phyloP scores from a whole-genome alignment of 2,329 filamentous ascomycete genomes.

The Colletotrichum viniferum region DNA sequence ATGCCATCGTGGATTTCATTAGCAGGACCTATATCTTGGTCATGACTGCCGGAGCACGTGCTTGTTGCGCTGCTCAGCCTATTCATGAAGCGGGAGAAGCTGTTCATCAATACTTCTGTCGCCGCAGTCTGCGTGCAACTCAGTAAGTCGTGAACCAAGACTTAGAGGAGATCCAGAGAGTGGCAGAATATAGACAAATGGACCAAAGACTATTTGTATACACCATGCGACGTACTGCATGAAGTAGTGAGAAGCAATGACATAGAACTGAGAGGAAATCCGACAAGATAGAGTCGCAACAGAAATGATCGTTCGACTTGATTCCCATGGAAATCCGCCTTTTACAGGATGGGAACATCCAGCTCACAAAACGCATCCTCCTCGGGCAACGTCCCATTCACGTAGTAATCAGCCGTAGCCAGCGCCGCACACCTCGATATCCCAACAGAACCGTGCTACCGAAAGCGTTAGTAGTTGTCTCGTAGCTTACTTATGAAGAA shows the following conservation, averaged over 20 bases:
- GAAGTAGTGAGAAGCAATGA: accelerated
- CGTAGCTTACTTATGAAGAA: not conserved
- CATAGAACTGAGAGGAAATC: not conserved
- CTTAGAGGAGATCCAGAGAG: not conserved
- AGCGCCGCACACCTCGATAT: constrained; percentile 18
- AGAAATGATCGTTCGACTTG: not conserved
- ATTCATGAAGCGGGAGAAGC: constrained; percentile 37
- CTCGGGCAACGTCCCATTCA: constrained; percentile 20
- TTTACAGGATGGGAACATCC: constrained; percentile 4
- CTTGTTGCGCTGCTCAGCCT: constrained; percentile 31
- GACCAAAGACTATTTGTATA: accelerated
- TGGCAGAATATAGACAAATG: not conserved
- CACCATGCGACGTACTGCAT: not conserved
- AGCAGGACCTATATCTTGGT: constrained; percentile 31
- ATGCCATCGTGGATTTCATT: not conserved
- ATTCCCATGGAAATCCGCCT: not conserved
- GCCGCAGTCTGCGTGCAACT: not conserved
- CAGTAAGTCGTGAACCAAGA: not conserved
- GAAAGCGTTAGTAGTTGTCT: accelerated
- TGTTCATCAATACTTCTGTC: constrained; percentile 24
- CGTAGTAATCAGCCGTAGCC: constrained; percentile 21
- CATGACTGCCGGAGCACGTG: constrained; percentile 33
- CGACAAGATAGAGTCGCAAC: not conserved
- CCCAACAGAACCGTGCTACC: not conserved
- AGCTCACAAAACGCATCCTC: constrained; percentile 20